Percentiles rank a stretch among this genome's conserved stretches.
Conservation (phyloP, 2,329 filamentous ascomycete genomes). For the Fusarium duplospermum region DNA sequence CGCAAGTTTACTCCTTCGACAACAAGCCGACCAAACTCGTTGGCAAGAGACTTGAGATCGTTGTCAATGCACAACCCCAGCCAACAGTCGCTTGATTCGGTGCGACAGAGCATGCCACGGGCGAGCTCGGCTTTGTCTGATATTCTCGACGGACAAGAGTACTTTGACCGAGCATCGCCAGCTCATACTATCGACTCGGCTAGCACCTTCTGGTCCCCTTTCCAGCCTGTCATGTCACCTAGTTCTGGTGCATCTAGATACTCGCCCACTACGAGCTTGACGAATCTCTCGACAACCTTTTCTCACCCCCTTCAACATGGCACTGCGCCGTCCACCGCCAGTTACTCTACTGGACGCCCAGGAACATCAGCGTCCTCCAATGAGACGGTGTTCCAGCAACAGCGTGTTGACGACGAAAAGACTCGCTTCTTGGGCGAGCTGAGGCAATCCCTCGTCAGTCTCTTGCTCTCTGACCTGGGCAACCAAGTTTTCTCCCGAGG, state of each 20-base stretch:
- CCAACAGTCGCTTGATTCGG: conserved; percentile 77
- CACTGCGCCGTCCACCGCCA: conserved; percentile 58
- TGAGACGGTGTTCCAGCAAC: conserved; percentile 74
- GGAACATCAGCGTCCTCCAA: conserved; percentile 75
- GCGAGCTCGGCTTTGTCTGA: conserved; percentile 71
- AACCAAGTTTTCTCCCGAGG: conserved; percentile 87
- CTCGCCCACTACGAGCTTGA: conserved; percentile 71
- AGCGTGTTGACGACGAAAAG: conserved; percentile 75
- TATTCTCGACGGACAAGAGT: conserved; percentile 75
- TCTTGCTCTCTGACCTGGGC: conserved; percentile 90
- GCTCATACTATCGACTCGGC: conserved; percentile 79
- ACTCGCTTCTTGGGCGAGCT: conserved; percentile 81
- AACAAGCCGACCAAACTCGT: conserved; percentile 60
- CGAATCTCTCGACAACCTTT: conserved; percentile 66
- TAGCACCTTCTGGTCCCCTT: conserved; percentile 90
- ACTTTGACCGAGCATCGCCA: conserved; percentile 76
- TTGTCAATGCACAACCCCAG: conserved; percentile 72
- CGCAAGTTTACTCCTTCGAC: conserved; percentile 58
- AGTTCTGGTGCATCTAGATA: conserved; percentile 70
- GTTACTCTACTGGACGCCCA: conserved; percentile 65
- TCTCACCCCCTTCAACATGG: conserved; percentile 56
- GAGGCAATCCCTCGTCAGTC: conserved; percentile 81
- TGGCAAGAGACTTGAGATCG: conserved; percentile 67
- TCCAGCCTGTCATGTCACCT: conserved; percentile 75
- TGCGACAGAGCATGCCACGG: conserved; percentile 70